phyloP scores from a whole-genome alignment of 257 asterid species.

The Ocimum tenuiflorum region DNA sequence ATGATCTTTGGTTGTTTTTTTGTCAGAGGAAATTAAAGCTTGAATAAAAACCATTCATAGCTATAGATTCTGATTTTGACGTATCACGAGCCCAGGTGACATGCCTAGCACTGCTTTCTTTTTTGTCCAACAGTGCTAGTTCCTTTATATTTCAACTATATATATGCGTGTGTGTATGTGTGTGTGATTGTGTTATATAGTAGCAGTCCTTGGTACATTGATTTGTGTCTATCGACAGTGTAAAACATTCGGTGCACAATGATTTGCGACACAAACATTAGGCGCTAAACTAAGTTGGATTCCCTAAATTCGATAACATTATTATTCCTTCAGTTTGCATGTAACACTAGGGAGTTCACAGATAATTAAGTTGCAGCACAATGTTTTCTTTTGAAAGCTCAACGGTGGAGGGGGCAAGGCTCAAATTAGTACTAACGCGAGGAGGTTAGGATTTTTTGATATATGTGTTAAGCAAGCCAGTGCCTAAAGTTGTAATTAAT shows the following conservation, averaged over 20 bases:
- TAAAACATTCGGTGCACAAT: background rate
- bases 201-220: background rate
- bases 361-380: too few species aligned
- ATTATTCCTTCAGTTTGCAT: background rate
- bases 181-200: background rate
- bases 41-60: slow-evolving; percentile 29
- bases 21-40: slow-evolving; percentile 43
- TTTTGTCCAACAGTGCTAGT: slow-evolving; percentile 7
- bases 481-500: too few species aligned
- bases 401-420: too few species aligned
- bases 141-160: background rate
- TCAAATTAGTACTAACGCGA: too few species aligned
- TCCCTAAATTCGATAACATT: background rate
- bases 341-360: background rate
- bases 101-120: slow-evolving; percentile 29
- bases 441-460: background rate
- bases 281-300: background rate
- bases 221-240: background rate
- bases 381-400: background rate
- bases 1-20: slow-evolving; percentile 21
- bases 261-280: background rate
- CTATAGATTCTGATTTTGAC: slow-evolving; percentile 59
- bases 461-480: too few species aligned
- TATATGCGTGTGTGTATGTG: background rate
- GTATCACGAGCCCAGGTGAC: slow-evolving; percentile 34